Evolutionary conservation across 169 alveolate species (phyloP), one percentile per base, ranked within the genome.

Genomic region (Neospora caninum): DNA sequence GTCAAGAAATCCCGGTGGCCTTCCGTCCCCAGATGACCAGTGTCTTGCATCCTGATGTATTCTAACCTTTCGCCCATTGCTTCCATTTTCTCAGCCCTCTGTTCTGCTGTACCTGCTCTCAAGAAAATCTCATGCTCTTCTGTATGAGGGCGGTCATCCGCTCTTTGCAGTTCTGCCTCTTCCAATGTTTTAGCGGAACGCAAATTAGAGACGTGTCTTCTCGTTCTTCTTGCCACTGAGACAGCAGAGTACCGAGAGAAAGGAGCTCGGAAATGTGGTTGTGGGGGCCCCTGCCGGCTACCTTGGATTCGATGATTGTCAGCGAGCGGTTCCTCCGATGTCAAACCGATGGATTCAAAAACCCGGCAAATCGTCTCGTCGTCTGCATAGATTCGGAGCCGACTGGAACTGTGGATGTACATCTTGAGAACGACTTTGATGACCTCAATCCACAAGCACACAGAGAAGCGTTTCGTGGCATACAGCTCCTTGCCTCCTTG

Each of bases 371-470:
- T 18, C 31, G 87, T 78, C 53, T 78, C 41, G 43, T 78, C 87
- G 43, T 78, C 87, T 13, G 43, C 87, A 29, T 31, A 78, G 7
- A 78, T 34, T 0, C 43, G 87, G 2, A 78, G 87, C 29, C 53
- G 87, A 20, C 87, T 39, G 39, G 34, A 16, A 22, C 20, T 9
- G 45, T 78, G 87, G 13, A 78, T 29, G 43, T 39, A 78, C 25
- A 78, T 22, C 43, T 78, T 78, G 45, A 78, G 87, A 16, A 78
- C 27, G 2, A 16, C 43, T 34, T 78, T 78, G 31, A 78, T 18
- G 53, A 34, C 87, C 87, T 78, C 87, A 39, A 78, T 34, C 87
- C 41, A 78, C 45, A 78, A 34, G n/a, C 87, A 78, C 41, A 78
- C 45, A 20, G 49, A 78, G 31, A 78, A 78, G 43, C 87, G 87